Percentiles rank a stretch among this genome's conserved stretches.
Conservation (phyloP, 2,329 filamentous ascomycete species). For the Aureobasidium sp. region DNA sequence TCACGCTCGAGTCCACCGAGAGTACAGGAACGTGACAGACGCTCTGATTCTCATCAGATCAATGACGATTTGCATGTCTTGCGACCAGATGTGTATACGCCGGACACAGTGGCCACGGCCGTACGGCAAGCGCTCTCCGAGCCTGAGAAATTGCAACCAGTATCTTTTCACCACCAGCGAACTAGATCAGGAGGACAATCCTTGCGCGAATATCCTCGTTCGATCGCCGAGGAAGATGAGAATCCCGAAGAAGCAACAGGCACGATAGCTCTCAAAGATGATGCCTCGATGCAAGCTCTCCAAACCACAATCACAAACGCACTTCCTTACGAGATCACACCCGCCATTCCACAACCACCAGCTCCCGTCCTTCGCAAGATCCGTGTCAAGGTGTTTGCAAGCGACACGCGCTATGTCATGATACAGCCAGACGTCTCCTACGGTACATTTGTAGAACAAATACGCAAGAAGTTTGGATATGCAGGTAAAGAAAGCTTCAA, state of each 20-base stretch:
- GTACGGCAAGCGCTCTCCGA: conserved; percentile 22
- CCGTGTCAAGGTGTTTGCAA: conserved; percentile 80
- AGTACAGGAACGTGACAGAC: background rate
- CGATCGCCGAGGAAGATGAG: conserved; percentile 75
- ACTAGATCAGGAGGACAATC: conserved; percentile 24
- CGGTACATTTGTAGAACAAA: conserved; percentile 66
- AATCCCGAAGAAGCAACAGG: conserved; percentile 38
- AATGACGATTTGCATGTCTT: background rate
- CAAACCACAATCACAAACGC: background rate
- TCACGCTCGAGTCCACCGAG: background rate
- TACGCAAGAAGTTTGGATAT: conserved; percentile 81
- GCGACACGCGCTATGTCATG: conserved; percentile 89
- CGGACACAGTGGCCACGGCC: background rate
- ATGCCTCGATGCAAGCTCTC: conserved; percentile 34
- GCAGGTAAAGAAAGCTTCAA: conserved; percentile 60
- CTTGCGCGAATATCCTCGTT: conserved; percentile 44
- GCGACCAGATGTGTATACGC: conserved; percentile 7
- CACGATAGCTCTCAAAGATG: background rate
- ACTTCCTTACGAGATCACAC: conserved; percentile 53
- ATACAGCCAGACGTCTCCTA: conserved; percentile 67
- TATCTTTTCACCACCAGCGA: conserved; percentile 19
- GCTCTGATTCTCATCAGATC: background rate
- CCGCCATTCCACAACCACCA: conserved; percentile 29
- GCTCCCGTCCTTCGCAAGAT: conserved; percentile 60
- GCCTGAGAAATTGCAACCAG: conserved; percentile 15